A percentile compares a stretch with the other conserved stretches of the same genome.
phyloP scores from a whole-genome alignment of 2,329 filamentous ascomycete genomes.

The Sarocladium kiliense region DNA sequence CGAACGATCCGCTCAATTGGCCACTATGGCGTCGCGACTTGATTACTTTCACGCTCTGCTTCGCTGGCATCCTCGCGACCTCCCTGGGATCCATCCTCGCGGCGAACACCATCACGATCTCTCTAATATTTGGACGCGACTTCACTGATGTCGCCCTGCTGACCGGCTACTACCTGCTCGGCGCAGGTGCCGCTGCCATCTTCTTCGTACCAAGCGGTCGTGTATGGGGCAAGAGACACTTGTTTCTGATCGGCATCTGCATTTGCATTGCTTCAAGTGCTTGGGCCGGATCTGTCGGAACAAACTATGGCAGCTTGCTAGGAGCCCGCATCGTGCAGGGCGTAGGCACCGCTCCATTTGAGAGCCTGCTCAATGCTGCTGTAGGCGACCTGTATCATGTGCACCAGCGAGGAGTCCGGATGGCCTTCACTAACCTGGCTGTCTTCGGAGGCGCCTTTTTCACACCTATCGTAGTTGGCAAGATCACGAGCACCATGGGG shows the following conservation, averaged over 20 bases:
- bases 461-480: conserved; percentile 86
- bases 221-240: conserved; percentile 88
- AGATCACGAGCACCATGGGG: conserved; percentile 70
- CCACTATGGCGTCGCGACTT: conserved; percentile 79
- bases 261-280: conserved; percentile 68
- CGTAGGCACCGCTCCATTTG: conserved; percentile 80
- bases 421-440: conserved; percentile 68
- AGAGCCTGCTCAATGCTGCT: conserved; percentile 81
- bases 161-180: conserved; percentile 83
- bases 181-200: conserved; percentile 74
- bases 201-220: conserved; percentile 83
- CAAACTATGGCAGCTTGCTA: conserved; percentile 66
- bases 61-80: conserved; percentile 77
- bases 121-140: conserved; percentile 56
- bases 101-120: conserved; percentile 77
- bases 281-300: conserved; percentile 69
- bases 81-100: conserved; percentile 82
- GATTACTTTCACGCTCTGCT: conserved; percentile 72
- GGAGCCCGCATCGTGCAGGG: conserved; percentile 82
- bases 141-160: conserved; percentile 77
- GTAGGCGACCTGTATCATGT: conserved; percentile 91
- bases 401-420: conserved; percentile 75
- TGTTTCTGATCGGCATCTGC: conserved; percentile 73
- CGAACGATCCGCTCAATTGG: conserved; percentile 84
- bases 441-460: conserved; percentile 54